Base-by-base conservation (phyloP, 352 stramenopile genomes). In the Saprolegnia diclina region DNA sequence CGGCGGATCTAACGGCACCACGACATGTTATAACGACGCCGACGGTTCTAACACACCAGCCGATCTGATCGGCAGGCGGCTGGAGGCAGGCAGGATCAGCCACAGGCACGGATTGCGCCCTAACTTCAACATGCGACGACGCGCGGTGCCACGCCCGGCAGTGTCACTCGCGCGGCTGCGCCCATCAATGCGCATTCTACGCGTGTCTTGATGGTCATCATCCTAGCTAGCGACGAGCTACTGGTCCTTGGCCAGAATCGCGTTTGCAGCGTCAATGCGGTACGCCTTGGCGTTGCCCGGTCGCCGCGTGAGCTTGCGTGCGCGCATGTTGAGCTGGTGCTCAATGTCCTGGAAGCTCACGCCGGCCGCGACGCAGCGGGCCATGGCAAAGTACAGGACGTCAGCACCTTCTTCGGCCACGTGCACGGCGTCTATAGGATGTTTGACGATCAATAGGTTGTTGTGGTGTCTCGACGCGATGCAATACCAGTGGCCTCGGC, bases 301-400 rank as follows among this genome's bases (percentile, higher is more conserved):
- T 66, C 88, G 82, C 57, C 88, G 79, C 76, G 88, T 94, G 42
- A 99, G 91, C 79, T 98, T 98, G 40, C 94, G 81, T 22, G 90
- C 81, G 64, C 94, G 91, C 76, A 85, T 88, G 76, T 98, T 92
- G 35, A 99, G 76, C 69, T 97, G 86, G 66, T 80, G 82, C 68
- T 97, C 87, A 3, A 97, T 83, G 77, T 98, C 94, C 61, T 96
- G 85, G 46, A 98, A 86, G 64, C 86, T 95, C 42, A 92, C 95
- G 22, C 92, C 92, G 40, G 90, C 93, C 44, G 94, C 94, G 7
- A 91, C 82, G 46, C 92, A 97, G 57, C 89, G 87, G 52, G 96
- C 89, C 85, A 99, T 96, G 21, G 93, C 91, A 77, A 99, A 99
- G 74, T 99, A 99, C 72, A 98, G 78, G 18, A 99, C 90, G 79